Evolutionary conservation across 768 basidiomycete species (phyloP).

Genomic region (Amanita rimosa): DNA sequence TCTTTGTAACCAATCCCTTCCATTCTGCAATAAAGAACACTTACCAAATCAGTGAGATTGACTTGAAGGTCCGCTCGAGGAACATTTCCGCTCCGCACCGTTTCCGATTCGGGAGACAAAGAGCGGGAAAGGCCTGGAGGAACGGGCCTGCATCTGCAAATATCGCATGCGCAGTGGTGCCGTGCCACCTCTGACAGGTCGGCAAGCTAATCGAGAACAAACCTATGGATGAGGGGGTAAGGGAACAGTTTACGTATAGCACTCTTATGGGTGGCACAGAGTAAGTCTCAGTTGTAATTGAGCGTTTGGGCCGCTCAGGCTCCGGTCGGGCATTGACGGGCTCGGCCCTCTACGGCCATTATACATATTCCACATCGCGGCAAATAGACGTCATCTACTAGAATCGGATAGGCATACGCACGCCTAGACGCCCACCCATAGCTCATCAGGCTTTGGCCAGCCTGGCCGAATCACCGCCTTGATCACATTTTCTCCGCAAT

Average conservation of each 20-base stretch:
- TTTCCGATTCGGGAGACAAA: background rate
- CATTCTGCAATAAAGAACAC: background rate
- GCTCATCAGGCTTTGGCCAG: background rate
- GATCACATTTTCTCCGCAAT: background rate
- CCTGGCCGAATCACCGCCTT: background rate
- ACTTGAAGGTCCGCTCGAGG: background rate
- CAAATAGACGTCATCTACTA: background rate
- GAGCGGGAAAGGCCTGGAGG: background rate
- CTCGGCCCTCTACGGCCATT: background rate
- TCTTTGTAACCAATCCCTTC: background rate
- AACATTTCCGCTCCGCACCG: background rate
- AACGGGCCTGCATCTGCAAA: background rate
- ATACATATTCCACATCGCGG: background rate
- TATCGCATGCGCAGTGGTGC: background rate
- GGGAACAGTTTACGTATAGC: background rate
- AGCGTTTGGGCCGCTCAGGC: background rate
- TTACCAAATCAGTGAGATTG: background rate
- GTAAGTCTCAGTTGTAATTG: background rate
- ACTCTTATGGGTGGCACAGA: background rate
- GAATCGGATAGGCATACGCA: background rate
- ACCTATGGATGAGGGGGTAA: background rate
- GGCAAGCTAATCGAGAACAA: background rate
- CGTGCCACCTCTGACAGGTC: background rate
- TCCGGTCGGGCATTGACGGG: background rate
- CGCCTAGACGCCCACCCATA: background rate